These are phyloP conservation scores for Trypanosoma platydactyli DNA, from an alignment of 208 protist species.

Conservation along the genomic window DNA sequence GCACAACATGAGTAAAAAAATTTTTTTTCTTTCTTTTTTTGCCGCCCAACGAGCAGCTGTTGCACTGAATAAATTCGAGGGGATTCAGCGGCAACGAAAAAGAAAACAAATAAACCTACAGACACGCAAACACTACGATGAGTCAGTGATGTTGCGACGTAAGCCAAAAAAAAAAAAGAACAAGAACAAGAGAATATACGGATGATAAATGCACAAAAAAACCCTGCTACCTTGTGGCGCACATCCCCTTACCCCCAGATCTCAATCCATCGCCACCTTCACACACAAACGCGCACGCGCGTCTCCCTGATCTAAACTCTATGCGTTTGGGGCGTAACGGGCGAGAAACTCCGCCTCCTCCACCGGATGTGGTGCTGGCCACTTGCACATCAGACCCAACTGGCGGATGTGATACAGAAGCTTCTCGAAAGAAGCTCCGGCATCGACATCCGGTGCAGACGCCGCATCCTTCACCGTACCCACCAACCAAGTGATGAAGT, in stretches of 20 bases:
- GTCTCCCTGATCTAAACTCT: constrained; percentile 18
- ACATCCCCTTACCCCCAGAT: too few relatives aligned
- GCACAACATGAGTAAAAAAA: too few relatives aligned
- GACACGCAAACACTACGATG: background rate
- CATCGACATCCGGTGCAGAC: background rate
- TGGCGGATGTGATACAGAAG: constrained; percentile 26
- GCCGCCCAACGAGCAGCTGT: too few relatives aligned
- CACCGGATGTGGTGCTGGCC: constrained; percentile 43
- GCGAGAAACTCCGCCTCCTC: constrained; percentile 54
- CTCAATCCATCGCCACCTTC: too few relatives aligned
- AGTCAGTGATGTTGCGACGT: background rate
- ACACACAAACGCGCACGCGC: too few relatives aligned
- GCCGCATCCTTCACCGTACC: constrained; percentile 5
- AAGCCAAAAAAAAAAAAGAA: constrained; percentile 16
- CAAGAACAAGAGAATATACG: background rate
- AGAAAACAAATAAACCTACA: constrained; percentile 4
- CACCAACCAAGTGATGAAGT: constrained; percentile 58
- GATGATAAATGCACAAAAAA: background rate
- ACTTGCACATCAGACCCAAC: constrained; percentile 36
- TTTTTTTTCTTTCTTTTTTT: too few relatives aligned
- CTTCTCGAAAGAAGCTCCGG: background rate
- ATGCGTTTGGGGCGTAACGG: constrained; percentile 34
- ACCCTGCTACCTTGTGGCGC: too few relatives aligned
- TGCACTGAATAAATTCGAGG: too few relatives aligned
- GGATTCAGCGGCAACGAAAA: too few relatives aligned